Conservation (phyloP, 148 eudicot genomes). For the Tetragonia tetragonoides region DNA sequence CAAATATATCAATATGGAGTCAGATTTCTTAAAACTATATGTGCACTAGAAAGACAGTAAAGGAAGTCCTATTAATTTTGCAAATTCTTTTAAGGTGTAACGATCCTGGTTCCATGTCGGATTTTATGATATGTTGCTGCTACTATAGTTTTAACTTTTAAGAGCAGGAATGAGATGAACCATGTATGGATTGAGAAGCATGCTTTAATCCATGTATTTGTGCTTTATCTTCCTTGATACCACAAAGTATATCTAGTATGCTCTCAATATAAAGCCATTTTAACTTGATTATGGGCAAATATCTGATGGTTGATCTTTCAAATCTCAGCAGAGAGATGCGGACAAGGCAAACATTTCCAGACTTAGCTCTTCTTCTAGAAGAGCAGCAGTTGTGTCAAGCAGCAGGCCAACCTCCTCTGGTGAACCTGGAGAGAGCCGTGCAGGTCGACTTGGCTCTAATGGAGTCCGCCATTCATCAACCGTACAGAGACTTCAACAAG, state of each 20-base stretch:
- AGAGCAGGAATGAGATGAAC: too few species aligned
- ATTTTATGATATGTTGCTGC: too few species aligned
- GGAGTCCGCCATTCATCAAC: slow-evolving; percentile 45
- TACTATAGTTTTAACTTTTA: too few species aligned
- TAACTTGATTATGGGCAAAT: neutral
- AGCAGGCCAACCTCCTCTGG: slow-evolving; percentile 54
- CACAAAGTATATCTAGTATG: neutral
- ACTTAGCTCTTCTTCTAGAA: slow-evolving; percentile 60
- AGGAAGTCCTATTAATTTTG: too few species aligned
- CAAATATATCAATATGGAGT: too few species aligned
- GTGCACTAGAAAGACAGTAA: too few species aligned
- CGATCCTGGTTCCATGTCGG: too few species aligned
- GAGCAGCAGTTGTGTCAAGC: slow-evolving; percentile 51
- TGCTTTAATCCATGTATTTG: neutral
- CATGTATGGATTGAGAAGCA: neutral
- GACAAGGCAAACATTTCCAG: slow-evolving; percentile 56
- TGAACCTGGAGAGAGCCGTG: slow-evolving; percentile 43
- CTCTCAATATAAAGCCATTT: neutral
- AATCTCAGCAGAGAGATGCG: slow-evolving; percentile 39
- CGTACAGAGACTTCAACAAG: slow-evolving; percentile 49
- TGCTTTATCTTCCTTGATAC: neutral
- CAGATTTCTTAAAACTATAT: too few species aligned
- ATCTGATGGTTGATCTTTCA: neutral
- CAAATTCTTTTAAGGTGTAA: too few species aligned
- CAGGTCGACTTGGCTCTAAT: slow-evolving; percentile 42